Conservation (phyloP, 1,284 basidiomycete genomes). For the Waitea zeae region DNA sequence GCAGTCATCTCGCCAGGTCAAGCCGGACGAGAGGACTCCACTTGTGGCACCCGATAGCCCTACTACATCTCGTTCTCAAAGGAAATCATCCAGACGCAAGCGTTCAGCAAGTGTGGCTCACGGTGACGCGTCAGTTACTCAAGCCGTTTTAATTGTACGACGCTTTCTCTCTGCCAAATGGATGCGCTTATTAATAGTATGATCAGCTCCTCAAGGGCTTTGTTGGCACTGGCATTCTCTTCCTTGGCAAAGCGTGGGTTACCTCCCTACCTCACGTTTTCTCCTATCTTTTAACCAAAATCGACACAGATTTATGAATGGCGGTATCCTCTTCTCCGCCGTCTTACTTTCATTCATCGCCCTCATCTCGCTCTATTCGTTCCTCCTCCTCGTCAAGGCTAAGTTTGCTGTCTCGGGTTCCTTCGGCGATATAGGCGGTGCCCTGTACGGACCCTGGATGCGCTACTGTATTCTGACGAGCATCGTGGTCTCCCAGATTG, state of each 20-base stretch:
- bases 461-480: slow-evolving; percentile 78
- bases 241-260: slow-evolving; percentile 82
- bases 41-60: not conserved
- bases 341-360: slow-evolving; percentile 73
- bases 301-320: slow-evolving; percentile 71
- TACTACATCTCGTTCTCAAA: too few relatives aligned
- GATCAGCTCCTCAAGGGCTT: slow-evolving; percentile 93
- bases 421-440: slow-evolving; percentile 94
- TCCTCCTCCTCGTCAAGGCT: slow-evolving; percentile 81
- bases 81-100: too few relatives aligned
- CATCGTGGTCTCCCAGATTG: slow-evolving; percentile 82
- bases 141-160: slow-evolving; percentile 87
- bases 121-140: slow-evolving; percentile 76
- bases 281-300: not conserved
- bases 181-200: too few relatives aligned
- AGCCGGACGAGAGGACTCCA: slow-evolving; percentile 2
- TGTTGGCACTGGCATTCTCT: slow-evolving; percentile 91
- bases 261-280: too few relatives aligned
- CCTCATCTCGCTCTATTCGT: slow-evolving; percentile 82
- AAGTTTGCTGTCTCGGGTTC: slow-evolving; percentile 84
- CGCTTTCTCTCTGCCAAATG: too few relatives aligned
- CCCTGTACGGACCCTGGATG: slow-evolving; percentile 88
- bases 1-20: not conserved
- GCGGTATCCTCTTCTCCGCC: slow-evolving; percentile 84
- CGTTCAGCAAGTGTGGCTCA: slow-evolving; percentile 31